Evolutionary conservation across 768 basidiomycete genomes (phyloP).

Genomic region (Lactarius hatsudake): DNA sequence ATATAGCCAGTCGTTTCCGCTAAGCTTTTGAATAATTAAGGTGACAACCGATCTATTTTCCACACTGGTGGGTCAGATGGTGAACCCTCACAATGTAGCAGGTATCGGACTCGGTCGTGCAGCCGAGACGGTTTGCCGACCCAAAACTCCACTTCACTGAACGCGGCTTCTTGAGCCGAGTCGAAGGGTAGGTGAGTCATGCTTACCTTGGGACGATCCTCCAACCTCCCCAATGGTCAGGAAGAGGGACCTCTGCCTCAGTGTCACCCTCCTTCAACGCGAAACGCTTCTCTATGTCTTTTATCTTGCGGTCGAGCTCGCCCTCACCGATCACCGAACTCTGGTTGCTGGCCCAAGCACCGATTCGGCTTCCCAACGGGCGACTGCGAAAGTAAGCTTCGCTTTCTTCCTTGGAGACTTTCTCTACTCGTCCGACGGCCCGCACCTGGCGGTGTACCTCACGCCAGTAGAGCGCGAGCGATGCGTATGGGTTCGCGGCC

Average conservation of each 20-base stretch:
- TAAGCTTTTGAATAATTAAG: slow-evolving; percentile 31
- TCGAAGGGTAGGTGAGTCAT: slow-evolving; percentile 1
- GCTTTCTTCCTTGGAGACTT: slow-evolving; percentile 66
- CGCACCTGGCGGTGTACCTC: slow-evolving; percentile 80
- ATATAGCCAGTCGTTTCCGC: neutral
- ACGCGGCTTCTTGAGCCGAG: slow-evolving; percentile 7
- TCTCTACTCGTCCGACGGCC: slow-evolving; percentile 83
- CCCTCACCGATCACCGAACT: slow-evolving; percentile 74
- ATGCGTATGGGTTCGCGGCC: slow-evolving; percentile 69
- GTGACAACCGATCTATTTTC: slow-evolving; percentile 78
- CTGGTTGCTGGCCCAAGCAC: slow-evolving; percentile 94
- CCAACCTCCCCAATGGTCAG: slow-evolving; percentile 97
- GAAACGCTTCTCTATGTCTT: slow-evolving; percentile 58
- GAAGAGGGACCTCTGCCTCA: slow-evolving; percentile 62
- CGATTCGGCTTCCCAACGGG: slow-evolving; percentile 80
- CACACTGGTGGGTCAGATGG: slow-evolving; percentile 55
- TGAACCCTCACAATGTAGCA: slow-evolving; percentile 59
- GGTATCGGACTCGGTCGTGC: slow-evolving; percentile 85
- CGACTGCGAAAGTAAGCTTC: slow-evolving; percentile 79
- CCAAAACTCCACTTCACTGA: slow-evolving; percentile 96
- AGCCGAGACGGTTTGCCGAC: slow-evolving; percentile 91
- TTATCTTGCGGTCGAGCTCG: slow-evolving; percentile 59
- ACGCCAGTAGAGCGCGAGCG: slow-evolving; percentile 89
- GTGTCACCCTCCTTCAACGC: slow-evolving; percentile 40
- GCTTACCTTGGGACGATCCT: slow-evolving; percentile 84